Evolutionary conservation across 257 asterid species (phyloP), one percentile per base, ranked within the genome.

Genomic region (Gentiana macrophylla): DNA sequence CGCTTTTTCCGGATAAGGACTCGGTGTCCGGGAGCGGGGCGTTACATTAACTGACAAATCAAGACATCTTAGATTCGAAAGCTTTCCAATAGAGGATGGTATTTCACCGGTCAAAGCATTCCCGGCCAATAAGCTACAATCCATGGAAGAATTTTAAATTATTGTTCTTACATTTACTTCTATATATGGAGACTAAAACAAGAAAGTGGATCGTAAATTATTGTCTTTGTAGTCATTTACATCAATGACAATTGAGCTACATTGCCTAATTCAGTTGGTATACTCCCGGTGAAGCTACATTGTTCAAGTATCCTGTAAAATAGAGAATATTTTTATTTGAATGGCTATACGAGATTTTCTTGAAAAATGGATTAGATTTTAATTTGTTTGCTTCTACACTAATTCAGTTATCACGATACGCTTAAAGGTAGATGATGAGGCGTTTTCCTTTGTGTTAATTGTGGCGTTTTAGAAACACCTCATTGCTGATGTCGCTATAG

Each of bases 101-200:
- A 91, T 91, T 50, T 55, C 86, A 9, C 96, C 98, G 0, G 84
- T 84, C 59, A 91, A 83, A 83, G 84, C 87, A 59, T 91, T 91
- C 0, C 92, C 76, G 72, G 87, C 84, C 63, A 91, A 81, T 38
- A 95, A 95, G 57, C 98, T 91, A 80, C 53, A 41, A 53, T 58
- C 61, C 44, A 41, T 44, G 57, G 46, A 24, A 35, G 54, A 57
- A 41, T 41, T 41, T 5, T 5, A 41, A 5, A 41, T 41, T 41
- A 2, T 7, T 41, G 46, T 41, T 41, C 6, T 41, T 41, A 41
- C 10, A 10, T 41, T 7, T 24, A 41, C 46, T 5, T 5, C 6
- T 41, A 5, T 41, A 41, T 24, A 24, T 24, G 24, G 6, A 5
- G 46, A 7, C 46, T 5, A 41, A 2, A 41, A 24, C 24, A 24